Evolutionary conservation across 148 eudicot species (phyloP), one percentile per base, ranked within the genome.

Genomic region (Nyssa sinensis): DNA sequence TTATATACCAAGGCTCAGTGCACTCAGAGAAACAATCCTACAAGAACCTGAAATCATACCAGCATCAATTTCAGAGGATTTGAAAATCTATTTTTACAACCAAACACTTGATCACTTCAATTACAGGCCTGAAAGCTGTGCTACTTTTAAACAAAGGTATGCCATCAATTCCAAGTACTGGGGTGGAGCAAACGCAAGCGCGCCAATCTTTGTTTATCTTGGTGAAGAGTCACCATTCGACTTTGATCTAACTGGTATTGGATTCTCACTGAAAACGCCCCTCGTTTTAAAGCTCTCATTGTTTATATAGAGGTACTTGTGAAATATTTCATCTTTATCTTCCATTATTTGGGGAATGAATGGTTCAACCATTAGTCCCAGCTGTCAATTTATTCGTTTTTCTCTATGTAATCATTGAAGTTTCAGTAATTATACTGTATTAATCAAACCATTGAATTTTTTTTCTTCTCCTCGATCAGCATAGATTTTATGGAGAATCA

Each of bases 401-500:
- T n/a, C n/a, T n/a, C n/a, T n/a, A n/a, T n/a, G n/a, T n/a, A n/a
- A n/a, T n/a, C n/a, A n/a, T n/a, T n/a, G n/a, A n/a, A n/a, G n/a
- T n/a, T n/a, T n/a, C n/a, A n/a, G n/a, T n/a, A n/a, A n/a, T n/a
- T n/a, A n/a, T n/a, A n/a, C n/a, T n/a, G n/a, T n/a, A n/a, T n/a
- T n/a, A n/a, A n/a, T n/a, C n/a, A n/a, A n/a, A n/a, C n/a, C n/a
- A n/a, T n/a, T 37, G 44, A 37, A 37, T 6, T 3, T 11, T 24
- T 2, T 62, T 62, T 27, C 11, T 3, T 55, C 34, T 77, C 7
- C 11, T 28, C n/a, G 27, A 12, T 34, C 64, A 78, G 84, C 84
- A 82, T 71, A 81, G 84, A 11, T 82, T 58, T 64, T 78, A 82
- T 24, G 84, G 84, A 28, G 30, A 74, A n/a, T 82, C 84, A 12